Conservation (phyloP, 495 filamentous ascomycete species). For the Bombardia bombarda region DNA sequence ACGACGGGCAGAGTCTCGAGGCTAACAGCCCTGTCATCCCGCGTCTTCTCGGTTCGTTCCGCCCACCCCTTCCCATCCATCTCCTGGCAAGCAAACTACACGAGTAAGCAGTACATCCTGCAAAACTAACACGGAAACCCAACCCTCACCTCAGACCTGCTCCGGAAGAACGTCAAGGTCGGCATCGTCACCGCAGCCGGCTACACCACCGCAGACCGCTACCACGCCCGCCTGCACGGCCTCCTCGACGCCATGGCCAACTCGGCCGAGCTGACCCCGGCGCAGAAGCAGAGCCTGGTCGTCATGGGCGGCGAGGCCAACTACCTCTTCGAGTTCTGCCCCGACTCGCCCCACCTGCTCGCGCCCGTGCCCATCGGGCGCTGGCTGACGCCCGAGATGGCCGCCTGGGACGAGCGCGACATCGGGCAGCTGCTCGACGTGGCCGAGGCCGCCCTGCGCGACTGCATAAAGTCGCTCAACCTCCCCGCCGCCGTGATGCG, state of each 20-base stretch:
- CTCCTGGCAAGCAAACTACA: no score
- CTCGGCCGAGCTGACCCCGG: slow-evolving; percentile 46
- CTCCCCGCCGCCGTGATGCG: slow-evolving; percentile 71
- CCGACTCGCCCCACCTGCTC: slow-evolving; percentile 44
- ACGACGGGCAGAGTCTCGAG: slow-evolving; percentile 76
- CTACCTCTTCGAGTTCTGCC: slow-evolving; percentile 73
- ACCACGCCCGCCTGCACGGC: slow-evolving; percentile 77
- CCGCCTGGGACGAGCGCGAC: slow-evolving; percentile 68
- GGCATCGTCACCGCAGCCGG: slow-evolving; percentile 97
- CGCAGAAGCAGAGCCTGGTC: slow-evolving; percentile 67
- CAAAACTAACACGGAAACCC: neutral
- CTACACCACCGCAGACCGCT: slow-evolving; percentile 77
- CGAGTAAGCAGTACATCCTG: no score
- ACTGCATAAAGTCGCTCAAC: slow-evolving; percentile 68
- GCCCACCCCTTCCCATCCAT: neutral
- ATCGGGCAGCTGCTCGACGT: slow-evolving; percentile 75
- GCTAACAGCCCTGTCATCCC: slow-evolving; percentile 68
- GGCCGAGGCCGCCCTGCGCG: slow-evolving; percentile 71
- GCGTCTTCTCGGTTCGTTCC: slow-evolving; percentile 51
- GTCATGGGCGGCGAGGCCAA: slow-evolving; percentile 85
- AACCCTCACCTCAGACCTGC: slow-evolving; percentile 29
- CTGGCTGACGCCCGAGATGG: slow-evolving; percentile 88
- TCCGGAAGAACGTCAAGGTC: slow-evolving; percentile 58
- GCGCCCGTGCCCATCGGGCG: slow-evolving; percentile 55
- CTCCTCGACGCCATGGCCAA: slow-evolving; percentile 73